Evolutionary conservation across 148 eudicot species (phyloP), one percentile per base, ranked within the genome.

Genomic region (Rhododendron williamsianum): DNA sequence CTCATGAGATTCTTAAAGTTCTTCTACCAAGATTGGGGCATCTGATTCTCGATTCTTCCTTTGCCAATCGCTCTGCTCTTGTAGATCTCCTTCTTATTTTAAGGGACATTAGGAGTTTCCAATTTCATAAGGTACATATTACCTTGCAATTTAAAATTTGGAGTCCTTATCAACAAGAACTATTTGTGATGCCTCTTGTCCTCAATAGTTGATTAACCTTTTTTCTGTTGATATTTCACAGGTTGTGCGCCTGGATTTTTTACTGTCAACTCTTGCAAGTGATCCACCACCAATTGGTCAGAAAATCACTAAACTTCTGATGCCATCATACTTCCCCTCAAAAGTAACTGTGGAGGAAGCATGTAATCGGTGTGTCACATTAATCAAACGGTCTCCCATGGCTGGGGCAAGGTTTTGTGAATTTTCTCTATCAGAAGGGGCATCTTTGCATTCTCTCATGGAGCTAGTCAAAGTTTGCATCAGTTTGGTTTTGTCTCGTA

Each of bases 381-480:
- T 97, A 49, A 91, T 94, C 60, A 97, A 92, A 90, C 90, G 99
- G 90, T 93, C 96, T 86, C 98, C 98, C 1, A 65, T 81, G 78
- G 99, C 98, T 58, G 99, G 98, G 81, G 98, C 99, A 85, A 92
- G 95, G 87, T 95, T 97, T 81, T 95, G 98, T 84, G 98, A 97
- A 86, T 95, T 95, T 89, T 90, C 91, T 85, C 65, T 89, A 80
- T 87, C 92, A 78, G 98, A 94, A 93, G 98, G 96, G 81, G 94
- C 96, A 84, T 92, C 98, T 76, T 88, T 87, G 84, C 89, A 90
- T 87, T 92, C 91, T 83, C 95, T 94, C 69, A 82, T 89, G 88
- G 93, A 91, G 86, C 94, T 97, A 65, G 90, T 92, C 72, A 88
- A 87, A 87, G 88, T 87, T 84, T 90, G 94, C 72, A 89, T 89